Evolutionary conservation across 139 green algal species (phyloP).

Genomic region (Tetradesmus lagerheimii): DNA sequence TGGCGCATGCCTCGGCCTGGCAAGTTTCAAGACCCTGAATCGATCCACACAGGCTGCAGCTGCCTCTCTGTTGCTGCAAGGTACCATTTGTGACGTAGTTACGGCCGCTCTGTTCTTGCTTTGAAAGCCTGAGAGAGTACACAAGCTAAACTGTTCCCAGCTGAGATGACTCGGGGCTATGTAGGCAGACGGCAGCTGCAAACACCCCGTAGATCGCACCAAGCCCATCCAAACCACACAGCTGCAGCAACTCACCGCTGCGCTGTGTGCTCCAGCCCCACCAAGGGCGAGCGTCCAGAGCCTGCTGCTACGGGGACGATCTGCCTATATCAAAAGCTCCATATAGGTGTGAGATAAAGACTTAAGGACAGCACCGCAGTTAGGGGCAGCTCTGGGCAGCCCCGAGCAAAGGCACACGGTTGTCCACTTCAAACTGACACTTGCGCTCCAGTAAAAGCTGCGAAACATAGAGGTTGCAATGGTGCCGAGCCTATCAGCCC

Average conservation of each 20-base stretch:
- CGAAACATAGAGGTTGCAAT: too few relatives aligned
- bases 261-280: neutral
- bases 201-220: neutral
- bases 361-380: neutral
- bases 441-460: neutral
- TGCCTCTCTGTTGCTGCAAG: neutral
- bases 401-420: neutral
- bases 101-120: too few relatives aligned
- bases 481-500: too few relatives aligned
- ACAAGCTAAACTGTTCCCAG: neutral
- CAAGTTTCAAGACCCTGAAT: neutral
- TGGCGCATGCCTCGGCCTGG: neutral
- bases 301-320: neutral
- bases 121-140: neutral
- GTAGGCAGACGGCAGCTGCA: neutral
- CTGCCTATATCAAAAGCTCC: neutral
- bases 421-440: neutral
- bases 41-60: neutral
- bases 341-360: neutral
- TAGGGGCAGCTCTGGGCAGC: neutral
- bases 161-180: neutral
- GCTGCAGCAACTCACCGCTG: neutral
- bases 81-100: too few relatives aligned
- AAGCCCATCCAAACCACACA: neutral
- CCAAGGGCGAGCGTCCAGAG: neutral